phyloP scores from a whole-genome alignment of 352 stramenopile genomes.

The Aphanomyces astaci region DNA sequence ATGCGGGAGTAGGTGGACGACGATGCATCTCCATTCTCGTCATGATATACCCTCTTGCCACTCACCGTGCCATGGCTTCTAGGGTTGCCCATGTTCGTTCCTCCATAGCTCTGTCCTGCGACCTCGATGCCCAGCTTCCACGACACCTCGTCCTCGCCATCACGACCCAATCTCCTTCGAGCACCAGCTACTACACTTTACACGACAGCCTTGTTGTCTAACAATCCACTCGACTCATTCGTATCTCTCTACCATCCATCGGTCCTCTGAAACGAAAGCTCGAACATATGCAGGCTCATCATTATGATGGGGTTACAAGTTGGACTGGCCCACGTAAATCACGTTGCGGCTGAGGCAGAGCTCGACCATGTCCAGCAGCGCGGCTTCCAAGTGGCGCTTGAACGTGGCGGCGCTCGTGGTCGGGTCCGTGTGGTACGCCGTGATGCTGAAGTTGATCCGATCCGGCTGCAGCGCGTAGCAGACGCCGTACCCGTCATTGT shows the following conservation, averaged over 20 bases:
- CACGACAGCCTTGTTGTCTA: constrained; percentile 11
- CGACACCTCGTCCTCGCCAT: constrained; percentile 1
- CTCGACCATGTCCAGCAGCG: constrained; percentile 92
- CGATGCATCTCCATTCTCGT: background rate
- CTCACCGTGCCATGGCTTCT: background rate
- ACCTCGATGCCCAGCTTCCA: too few species aligned
- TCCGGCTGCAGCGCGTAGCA: constrained; percentile 94
- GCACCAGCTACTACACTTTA: constrained; percentile 17
- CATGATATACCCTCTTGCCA: background rate
- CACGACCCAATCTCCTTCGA: background rate
- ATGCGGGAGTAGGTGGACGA: background rate
- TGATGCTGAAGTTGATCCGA: constrained; percentile 94
- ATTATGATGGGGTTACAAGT: constrained; percentile 43
- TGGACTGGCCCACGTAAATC: constrained; percentile 83
- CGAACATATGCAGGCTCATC: background rate
- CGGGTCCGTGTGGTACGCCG: constrained; percentile 73
- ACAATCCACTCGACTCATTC: background rate
- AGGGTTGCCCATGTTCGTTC: too few species aligned
- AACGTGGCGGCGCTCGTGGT: constrained; percentile 79
- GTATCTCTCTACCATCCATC: too few species aligned
- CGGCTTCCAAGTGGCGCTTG: constrained; percentile 88
- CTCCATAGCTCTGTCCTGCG: too few species aligned
- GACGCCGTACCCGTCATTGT: constrained; percentile 92
- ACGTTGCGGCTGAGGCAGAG: constrained; percentile 85
- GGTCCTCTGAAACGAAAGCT: too few species aligned